Evolutionary conservation across 225 moss, liverwort and hornwort species (phyloP).

Genomic region (Polytrichum formosum): DNA sequence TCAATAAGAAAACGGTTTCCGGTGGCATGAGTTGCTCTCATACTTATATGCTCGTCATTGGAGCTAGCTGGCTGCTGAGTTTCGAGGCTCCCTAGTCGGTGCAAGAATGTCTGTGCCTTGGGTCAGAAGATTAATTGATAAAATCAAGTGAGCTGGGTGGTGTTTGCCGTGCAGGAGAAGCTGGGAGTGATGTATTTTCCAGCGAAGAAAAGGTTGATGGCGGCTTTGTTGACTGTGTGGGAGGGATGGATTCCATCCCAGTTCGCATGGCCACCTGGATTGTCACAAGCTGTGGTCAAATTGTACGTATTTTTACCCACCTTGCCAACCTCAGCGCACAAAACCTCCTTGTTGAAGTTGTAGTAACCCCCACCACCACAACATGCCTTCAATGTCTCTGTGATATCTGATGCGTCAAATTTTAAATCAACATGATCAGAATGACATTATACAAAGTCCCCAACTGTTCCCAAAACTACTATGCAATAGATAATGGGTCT

Average conservation of each 20-base stretch:
- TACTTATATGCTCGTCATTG: too few species aligned
- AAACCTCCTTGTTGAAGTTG: slow-evolving; percentile 32
- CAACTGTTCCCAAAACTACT: too few species aligned
- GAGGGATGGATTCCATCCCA: slow-evolving; percentile 50
- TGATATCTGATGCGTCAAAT: slow-evolving; percentile 14
- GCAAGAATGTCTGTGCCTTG: too few species aligned
- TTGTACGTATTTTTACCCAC: slow-evolving; percentile 27
- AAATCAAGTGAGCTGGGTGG: not conserved
- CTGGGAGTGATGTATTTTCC: slow-evolving; percentile 29
- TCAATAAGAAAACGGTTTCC: too few species aligned
- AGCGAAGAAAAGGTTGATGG: slow-evolving; percentile 16
- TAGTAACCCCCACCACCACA: slow-evolving; percentile 35
- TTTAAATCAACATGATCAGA: not conserved
- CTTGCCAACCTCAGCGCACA: slow-evolving; percentile 24
- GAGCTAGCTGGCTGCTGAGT: too few species aligned
- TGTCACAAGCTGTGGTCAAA: slow-evolving; percentile 25
- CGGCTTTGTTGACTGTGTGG: slow-evolving; percentile 22
- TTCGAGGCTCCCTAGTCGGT: too few species aligned
- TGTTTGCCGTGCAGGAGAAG: slow-evolving; percentile 14
- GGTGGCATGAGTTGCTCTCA: too few species aligned
- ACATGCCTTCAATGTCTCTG: slow-evolving; percentile 35
- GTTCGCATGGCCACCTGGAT: slow-evolving; percentile 12
- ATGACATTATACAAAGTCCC: not conserved
- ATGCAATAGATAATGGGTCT: too few species aligned
- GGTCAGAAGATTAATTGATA: too few species aligned